Evolutionary conservation across 305 asterid species (phyloP).

Genomic region (Fraxinus albicans): DNA sequence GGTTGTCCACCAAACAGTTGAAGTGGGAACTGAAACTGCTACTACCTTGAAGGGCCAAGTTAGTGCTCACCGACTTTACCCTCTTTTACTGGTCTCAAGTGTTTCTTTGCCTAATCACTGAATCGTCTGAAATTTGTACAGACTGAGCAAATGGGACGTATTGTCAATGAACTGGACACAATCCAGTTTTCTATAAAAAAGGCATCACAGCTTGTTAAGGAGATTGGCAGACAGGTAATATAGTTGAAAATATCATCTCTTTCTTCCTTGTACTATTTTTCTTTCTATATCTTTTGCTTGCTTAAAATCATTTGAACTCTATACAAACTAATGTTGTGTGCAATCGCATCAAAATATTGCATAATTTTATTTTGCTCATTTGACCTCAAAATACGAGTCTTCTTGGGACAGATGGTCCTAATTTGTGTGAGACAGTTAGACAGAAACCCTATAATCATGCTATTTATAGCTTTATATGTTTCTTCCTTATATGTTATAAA

Average conservation of each 20-base stretch:
- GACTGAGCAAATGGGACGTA: conserved; percentile 99
- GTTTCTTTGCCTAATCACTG: conserved; percentile 22
- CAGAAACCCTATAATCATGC: background rate
- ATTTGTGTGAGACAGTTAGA: background rate
- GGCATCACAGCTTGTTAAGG: conserved; percentile 97
- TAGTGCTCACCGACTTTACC: conserved; percentile 30
- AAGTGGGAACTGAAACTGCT: conserved; percentile 96
- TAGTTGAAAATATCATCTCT: background rate
- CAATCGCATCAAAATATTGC: background rate
- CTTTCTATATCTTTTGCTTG: background rate
- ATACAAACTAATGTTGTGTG: background rate
- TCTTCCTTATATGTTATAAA: conserved; percentile 19
- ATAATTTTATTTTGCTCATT: background rate
- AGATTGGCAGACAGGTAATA: conserved; percentile 92
- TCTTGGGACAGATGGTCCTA: background rate
- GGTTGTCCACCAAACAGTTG: conserved; percentile 98
- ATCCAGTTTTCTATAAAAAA: conserved; percentile 91
- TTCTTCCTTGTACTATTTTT: conserved; percentile 1
- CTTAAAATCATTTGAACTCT: background rate
- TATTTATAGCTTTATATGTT: background rate
- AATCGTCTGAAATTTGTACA: conserved; percentile 26
- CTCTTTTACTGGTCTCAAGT: conserved; percentile 12
- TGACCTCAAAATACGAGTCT: conserved; percentile 1
- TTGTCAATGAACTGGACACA: conserved; percentile 91
- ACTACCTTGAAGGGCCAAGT: conserved; percentile 94